phyloP scores from a whole-genome alignment of 345 rosid genomes.

The Trapa incisa region DNA sequence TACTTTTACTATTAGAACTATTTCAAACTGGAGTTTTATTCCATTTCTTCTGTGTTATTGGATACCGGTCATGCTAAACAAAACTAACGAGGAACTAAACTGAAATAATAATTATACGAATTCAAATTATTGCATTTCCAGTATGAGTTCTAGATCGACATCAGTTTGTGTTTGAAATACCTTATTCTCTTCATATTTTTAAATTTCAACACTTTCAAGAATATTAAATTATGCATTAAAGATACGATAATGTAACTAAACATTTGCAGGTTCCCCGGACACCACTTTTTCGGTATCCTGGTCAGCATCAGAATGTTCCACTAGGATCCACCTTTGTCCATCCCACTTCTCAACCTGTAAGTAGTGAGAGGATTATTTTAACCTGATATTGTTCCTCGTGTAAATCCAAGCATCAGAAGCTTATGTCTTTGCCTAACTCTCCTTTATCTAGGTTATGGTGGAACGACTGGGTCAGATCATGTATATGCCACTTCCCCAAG shows the following conservation, averaged over 20 bases:
- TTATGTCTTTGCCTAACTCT: conserved; percentile 5
- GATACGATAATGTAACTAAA: conserved; percentile 20
- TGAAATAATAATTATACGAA: neutral
- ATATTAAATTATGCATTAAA: neutral
- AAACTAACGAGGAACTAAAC: neutral
- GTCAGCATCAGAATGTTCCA: conserved; percentile 59
- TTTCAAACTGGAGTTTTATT: neutral
- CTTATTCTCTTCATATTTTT: neutral
- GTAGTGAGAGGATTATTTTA: conserved; percentile 11
- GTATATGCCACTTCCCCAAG: conserved; percentile 66
- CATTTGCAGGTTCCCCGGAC: conserved; percentile 47
- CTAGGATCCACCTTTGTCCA: conserved; percentile 45
- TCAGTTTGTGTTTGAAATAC: neutral
- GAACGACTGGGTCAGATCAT: conserved; percentile 61
- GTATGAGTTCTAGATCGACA: neutral
- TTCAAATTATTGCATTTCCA: neutral
- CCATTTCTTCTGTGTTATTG: neutral
- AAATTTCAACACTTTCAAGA: neutral
- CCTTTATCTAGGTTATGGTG: conserved; percentile 44
- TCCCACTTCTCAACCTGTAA: conserved; percentile 54
- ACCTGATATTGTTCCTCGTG: neutral
- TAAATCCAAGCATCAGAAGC: neutral
- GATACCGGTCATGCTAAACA: neutral
- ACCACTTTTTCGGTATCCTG: conserved; percentile 42
- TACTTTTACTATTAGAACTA: conserved; percentile 1